phyloP scores from a whole-genome alignment of 2,329 filamentous ascomycete species.

The Epichloe baconii region DNA sequence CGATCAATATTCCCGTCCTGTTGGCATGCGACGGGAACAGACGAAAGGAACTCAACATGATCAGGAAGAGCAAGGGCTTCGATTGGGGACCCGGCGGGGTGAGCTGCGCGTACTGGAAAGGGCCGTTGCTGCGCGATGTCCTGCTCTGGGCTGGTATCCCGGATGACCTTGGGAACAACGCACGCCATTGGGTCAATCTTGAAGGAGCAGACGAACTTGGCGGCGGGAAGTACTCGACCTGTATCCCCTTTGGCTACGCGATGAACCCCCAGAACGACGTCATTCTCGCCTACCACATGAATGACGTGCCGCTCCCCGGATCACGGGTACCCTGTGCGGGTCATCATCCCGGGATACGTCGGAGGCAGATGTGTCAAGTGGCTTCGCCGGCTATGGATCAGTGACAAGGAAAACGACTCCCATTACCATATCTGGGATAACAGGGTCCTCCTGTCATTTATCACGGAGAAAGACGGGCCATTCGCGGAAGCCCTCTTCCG shows the following conservation, averaged over 20 bases:
- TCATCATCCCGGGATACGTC: constrained; percentile 29
- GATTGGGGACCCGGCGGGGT: constrained; percentile 32
- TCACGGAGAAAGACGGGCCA: constrained; percentile 34
- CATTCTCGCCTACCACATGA: constrained; percentile 25
- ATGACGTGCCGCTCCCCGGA: constrained; percentile 27
- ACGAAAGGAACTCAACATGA: constrained; percentile 38
- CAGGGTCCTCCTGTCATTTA: constrained; percentile 34
- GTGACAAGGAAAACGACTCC: constrained; percentile 28
- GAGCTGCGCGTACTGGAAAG: constrained; percentile 38
- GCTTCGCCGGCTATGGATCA: constrained; percentile 28
- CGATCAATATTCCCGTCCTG: constrained; percentile 33
- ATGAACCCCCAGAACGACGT: neutral
- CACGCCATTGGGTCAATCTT: constrained; percentile 30
- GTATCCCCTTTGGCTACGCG: constrained; percentile 32
- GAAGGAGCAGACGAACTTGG: constrained; percentile 33
- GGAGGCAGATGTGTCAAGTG: constrained; percentile 34
- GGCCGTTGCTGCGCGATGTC: constrained; percentile 28
- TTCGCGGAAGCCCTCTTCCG: constrained; percentile 32
- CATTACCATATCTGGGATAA: constrained; percentile 33
- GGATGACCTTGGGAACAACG: constrained; percentile 4
- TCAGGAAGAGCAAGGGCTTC: constrained; percentile 34
- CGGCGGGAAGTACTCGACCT: constrained; percentile 34
- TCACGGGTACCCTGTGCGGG: constrained; percentile 30
- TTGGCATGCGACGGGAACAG: constrained; percentile 37
- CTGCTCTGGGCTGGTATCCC: constrained; percentile 29